A percentile compares a stretch with the other conserved stretches of the same genome.
These are phyloP conservation scores for Amaranthus palmeri DNA, from an alignment of 148 eudicot species.

Conservation along the genomic window DNA sequence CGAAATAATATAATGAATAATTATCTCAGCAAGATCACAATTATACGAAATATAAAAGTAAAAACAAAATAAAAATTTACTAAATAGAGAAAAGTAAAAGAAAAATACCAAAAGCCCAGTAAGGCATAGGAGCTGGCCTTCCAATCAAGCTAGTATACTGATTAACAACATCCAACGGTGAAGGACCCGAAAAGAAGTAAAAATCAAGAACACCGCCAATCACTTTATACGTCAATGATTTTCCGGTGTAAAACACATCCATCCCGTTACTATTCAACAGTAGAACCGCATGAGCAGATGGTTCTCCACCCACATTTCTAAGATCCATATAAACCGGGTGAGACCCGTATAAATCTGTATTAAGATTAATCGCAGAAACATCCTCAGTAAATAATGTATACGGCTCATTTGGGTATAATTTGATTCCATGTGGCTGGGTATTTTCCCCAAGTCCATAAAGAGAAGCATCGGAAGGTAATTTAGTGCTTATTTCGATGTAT, in stretches of 20 bases:
- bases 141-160: constrained; percentile 88
- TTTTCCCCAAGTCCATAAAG: constrained; percentile 88
- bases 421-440: constrained; percentile 84
- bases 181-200: constrained; percentile 82
- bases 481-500: constrained; percentile 74
- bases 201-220: constrained; percentile 94
- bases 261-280: constrained; percentile 90
- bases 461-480: constrained; percentile 68
- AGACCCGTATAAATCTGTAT: constrained; percentile 81
- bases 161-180: constrained; percentile 76
- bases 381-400: constrained; percentile 78
- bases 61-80: no score
- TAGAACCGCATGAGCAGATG: constrained; percentile 65
- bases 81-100: background rate
- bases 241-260: constrained; percentile 81
- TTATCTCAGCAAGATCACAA: no score
- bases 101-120: constrained; percentile 79
- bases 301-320: constrained; percentile 58
- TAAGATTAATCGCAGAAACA: constrained; percentile 70
- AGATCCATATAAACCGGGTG: constrained; percentile 97
- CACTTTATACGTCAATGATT: constrained; percentile 79
- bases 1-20: no score
- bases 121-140: constrained; percentile 97
- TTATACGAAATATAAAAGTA: no score
- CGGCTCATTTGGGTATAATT: constrained; percentile 71